Evolutionary conservation across 2,329 filamentous ascomycete species (phyloP), one percentile per base, ranked within the genome.

Genomic region (Aspergillus tanneri): DNA sequence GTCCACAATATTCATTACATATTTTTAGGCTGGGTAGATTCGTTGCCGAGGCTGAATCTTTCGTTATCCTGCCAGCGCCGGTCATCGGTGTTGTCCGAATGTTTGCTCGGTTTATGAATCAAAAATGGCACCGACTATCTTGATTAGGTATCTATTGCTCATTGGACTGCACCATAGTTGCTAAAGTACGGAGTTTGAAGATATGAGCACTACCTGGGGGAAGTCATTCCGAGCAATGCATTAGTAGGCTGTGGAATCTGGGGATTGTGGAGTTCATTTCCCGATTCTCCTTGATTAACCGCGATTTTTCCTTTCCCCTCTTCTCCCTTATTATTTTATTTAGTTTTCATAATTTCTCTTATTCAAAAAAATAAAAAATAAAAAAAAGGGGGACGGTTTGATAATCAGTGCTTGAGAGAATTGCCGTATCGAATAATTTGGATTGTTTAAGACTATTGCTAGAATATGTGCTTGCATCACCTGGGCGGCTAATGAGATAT

Each of bases 261-360:
- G 39, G 35, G 45, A 51, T 50, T 48, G 56, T 50, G 52, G 56
- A 57, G 50, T 47, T 48, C 48, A 52, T 52, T 55, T 50, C 52
- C 56, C 50, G 47, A 49, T 27, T 19, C 23, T 19, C 36, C 22
- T 22, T 22, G 19, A 38, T 34, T 19, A 34, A 11, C 27, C 30
- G 14, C 12, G 38, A 19, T 32, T 34, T 19, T n/a, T n/a, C n/a
- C n/a, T n/a, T n/a, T n/a, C n/a, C n/a, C n/a, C n/a, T n/a, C n/a
- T n/a, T n/a, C n/a, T n/a, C n/a, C n/a, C n/a, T n/a, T n/a, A n/a
- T n/a, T 46, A 27, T 41, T 43, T 47, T 43, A 28, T 28, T 25
- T 41, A 34, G 22, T 16, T 45, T 9, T 24, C n/a, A n/a, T n/a
- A n/a, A n/a, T n/a, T n/a, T n/a, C n/a, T n/a, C n/a, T n/a, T n/a